These are phyloP conservation scores for Pistacia atlantica DNA, from an alignment of 345 rosid species.

Conservation along the genomic window DNA sequence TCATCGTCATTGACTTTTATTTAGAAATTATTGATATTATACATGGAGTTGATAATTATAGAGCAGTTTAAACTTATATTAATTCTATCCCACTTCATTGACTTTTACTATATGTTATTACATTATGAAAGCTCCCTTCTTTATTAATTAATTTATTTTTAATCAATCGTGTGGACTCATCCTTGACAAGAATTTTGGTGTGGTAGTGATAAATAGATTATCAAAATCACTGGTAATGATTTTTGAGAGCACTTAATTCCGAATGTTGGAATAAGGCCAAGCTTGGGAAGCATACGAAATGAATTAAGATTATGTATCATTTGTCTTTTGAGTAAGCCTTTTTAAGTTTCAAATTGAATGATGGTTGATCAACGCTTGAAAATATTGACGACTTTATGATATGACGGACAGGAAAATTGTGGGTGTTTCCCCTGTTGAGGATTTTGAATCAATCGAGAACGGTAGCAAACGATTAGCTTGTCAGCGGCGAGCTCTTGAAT, in stretches of 20 bases:
- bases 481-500: slow-evolving; percentile 69
- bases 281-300: not conserved
- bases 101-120: no score
- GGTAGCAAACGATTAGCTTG: slow-evolving; percentile 60
- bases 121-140: no score
- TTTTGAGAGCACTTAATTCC: not conserved
- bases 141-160: no score
- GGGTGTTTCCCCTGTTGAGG: slow-evolving; percentile 96
- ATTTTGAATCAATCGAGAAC: slow-evolving; percentile 82
- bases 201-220: not conserved
- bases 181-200: no score
- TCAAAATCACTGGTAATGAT: not conserved
- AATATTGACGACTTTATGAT: not conserved
- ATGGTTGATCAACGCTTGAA: not conserved
- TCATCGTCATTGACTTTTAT: no score
- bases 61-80: no score
- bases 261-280: not conserved
- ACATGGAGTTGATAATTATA: not conserved
- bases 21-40: not conserved
- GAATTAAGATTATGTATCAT: not conserved
- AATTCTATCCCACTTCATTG: no score
- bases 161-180: no score
- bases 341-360: no score
- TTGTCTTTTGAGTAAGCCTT: no score
- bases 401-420: slow-evolving; percentile 71